Base-by-base conservation (phyloP, 1,284 basidiomycete genomes). In the Melampsora larici-populina region DNA sequence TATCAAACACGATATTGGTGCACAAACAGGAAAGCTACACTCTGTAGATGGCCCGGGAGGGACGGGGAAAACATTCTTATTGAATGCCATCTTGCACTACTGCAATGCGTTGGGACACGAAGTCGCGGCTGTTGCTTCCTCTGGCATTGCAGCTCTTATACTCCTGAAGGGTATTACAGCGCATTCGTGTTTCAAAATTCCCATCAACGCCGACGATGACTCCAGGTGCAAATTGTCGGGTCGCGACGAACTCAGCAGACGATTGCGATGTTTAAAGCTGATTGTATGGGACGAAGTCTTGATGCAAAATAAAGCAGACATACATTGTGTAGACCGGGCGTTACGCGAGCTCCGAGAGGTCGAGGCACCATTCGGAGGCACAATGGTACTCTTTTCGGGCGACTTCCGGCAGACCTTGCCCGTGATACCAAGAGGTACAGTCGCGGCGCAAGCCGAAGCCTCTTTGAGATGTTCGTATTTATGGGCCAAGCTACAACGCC, bases 21-120 rank as follows among this genome's bases (percentile, higher is more conserved):
- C n/a, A n/a, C n/a, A n/a, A n/a, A n/a, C n/a, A n/a, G n/a, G 36
- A 72, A 84, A 1, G 40, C 79, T 2, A 84, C 86, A 18, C 81
- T 85, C 88, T 76, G 74, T 88, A 11, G 80, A 87, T 78, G 86
- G 87, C 62, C 81, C 84, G 33, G 87, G 85, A 65, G 87, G 87
- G 0, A 85, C 84, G 78, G 87, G 87, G 2, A 89, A 88, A 79
- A 88, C 86, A 0, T 88, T 84, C 81, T 58, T 87, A 0, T 85
- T 85, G 78, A 86, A 85, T 11, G 84, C 85, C 0, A 78, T 88
- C 63, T 84, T 84, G 76, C 63, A 82, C 71, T 55, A 77, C 6
- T 26, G 87, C 2, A 36, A 36, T 9, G 36, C 4, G 4, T 4
- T 36, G 36, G 81, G 81, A 0, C 24, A 78, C 17, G 84, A 87